Evolutionary conservation across 106 monocot genomes (phyloP), one percentile per base, ranked within the genome.

Genomic region (Platanthera guangdongensis): DNA sequence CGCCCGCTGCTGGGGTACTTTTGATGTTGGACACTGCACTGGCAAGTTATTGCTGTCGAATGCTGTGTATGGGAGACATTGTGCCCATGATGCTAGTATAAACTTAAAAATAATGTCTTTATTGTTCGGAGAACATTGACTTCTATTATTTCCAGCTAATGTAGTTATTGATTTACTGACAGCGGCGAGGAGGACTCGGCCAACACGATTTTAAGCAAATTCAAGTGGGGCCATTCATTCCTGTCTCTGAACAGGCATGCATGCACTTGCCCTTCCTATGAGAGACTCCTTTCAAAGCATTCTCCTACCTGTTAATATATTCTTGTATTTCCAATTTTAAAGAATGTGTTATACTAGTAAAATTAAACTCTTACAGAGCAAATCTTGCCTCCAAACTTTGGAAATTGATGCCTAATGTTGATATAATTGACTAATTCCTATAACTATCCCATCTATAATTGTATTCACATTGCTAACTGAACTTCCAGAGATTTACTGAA

Each of bases 201-300:
- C 19, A 81, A 93, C 73, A 74, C 85, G 11, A 62, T 97, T 39
- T 75, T 97, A 57, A 81, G 83, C 67, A 97, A 97, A 85, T 97
- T 97, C 76, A 97, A 93, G 74, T 97, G 96, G 93, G 96, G 96
- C 8, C 96, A 97, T 47, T 89, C 96, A 39, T 97, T 97, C 84
- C 85, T 97, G 47, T 93, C 93, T 57, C 74, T 97, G 13, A 97
- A 97, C 82, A 93, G 89, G 96, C 93, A 85, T 80, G 72, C 45
- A 12, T 39, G 39, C 39, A 39, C 39, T 3, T 39, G 39, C 39
- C 39, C 39, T 39, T 39, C 39, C 39, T 39, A 1, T 39, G 39
- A 15, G 55, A 55, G n/a, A 4, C n/a, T 55, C 55, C n/a, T 5
- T 55, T 55, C 14, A 55, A 55, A 55, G 55, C n/a, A 15, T n/a